Conservation (phyloP, 345 rosid species). For the Angophora floribunda region DNA sequence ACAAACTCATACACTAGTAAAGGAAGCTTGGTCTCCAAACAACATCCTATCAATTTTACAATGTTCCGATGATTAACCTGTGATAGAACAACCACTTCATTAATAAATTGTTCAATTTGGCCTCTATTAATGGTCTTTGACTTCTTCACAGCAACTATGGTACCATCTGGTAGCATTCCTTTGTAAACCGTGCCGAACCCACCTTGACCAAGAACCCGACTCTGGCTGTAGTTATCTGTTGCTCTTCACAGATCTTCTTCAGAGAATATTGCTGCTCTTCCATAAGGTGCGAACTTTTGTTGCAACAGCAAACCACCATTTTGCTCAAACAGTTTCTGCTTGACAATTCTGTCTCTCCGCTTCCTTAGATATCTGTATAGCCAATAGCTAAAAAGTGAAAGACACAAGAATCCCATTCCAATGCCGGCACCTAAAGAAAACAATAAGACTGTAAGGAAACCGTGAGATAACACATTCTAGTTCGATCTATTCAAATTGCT, state of each 20-base stretch:
- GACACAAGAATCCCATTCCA: slow-evolving; percentile 1
- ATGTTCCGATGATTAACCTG: slow-evolving; percentile 35
- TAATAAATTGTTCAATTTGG: slow-evolving; percentile 32
- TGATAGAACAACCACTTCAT: slow-evolving; percentile 33
- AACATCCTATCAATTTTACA: slow-evolving; percentile 37
- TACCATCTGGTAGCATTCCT: slow-evolving; percentile 19
- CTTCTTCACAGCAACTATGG: slow-evolving; percentile 30
- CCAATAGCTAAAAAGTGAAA: not conserved
- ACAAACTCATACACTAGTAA: slow-evolving; percentile 29
- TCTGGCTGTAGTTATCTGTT: slow-evolving; percentile 18
- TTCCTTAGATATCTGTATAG: not conserved
- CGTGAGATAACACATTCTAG: not conserved
- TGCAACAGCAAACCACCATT: slow-evolving; percentile 28
- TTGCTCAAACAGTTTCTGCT: slow-evolving; percentile 7
- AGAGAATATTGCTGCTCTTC: slow-evolving; percentile 14
- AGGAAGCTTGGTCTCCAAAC: slow-evolving; percentile 36
- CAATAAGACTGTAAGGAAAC: not conserved
- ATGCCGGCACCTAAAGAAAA: slow-evolving; percentile 1
- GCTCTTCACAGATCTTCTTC: slow-evolving; percentile 28
- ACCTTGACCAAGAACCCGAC: slow-evolving; percentile 26
- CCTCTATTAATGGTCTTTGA: slow-evolving; percentile 19
- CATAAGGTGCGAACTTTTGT: not conserved
- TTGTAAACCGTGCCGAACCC: slow-evolving; percentile 38
- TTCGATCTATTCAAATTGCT: not conserved
- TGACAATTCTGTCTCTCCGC: not conserved